phyloP scores from a whole-genome alignment of 139 green algal genomes.

The Dunaliella primolecta region DNA sequence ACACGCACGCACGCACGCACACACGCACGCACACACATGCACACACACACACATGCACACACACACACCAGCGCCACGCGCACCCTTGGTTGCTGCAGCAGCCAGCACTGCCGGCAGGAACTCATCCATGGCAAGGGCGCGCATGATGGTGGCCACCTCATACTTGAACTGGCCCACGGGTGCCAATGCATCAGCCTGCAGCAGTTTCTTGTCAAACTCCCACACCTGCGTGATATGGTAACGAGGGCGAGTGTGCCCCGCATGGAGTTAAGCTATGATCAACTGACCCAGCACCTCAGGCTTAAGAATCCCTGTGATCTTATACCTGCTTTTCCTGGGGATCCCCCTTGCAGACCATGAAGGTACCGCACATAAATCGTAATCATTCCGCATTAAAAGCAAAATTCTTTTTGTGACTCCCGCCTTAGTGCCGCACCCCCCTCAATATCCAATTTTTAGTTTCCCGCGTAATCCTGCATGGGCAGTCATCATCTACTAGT shows the following conservation, averaged over 20 bases:
- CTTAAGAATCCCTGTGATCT: too few relatives aligned
- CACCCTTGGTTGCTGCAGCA: constrained; percentile 5
- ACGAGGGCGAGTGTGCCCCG: constrained; percentile 9
- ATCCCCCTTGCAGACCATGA: too few relatives aligned
- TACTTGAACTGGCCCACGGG: constrained; percentile 70
- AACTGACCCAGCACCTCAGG: too few relatives aligned
- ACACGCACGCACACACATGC: neutral
- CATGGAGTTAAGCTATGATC: too few relatives aligned
- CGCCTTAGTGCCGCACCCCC: too few relatives aligned
- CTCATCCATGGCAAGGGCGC: constrained; percentile 67
- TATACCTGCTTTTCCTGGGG: too few relatives aligned
- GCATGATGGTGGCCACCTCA: constrained; percentile 60
- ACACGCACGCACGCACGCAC: neutral
- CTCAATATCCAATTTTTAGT: too few relatives aligned
- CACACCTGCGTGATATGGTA: constrained; percentile 58
- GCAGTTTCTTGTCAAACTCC: constrained; percentile 82
- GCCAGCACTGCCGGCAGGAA: constrained; percentile 33
- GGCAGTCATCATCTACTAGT: too few relatives aligned
- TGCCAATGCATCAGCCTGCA: constrained; percentile 68
- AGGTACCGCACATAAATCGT: too few relatives aligned
- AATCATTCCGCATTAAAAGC: too few relatives aligned
- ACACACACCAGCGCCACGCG: constrained; percentile 1
- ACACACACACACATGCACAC: neutral
- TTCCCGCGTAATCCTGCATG: too few relatives aligned
- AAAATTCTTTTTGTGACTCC: too few relatives aligned